Evolutionary conservation across 2,329 filamentous ascomycete species (phyloP), one percentile per base, ranked within the genome.

Genomic region (Alternaria solani): DNA sequence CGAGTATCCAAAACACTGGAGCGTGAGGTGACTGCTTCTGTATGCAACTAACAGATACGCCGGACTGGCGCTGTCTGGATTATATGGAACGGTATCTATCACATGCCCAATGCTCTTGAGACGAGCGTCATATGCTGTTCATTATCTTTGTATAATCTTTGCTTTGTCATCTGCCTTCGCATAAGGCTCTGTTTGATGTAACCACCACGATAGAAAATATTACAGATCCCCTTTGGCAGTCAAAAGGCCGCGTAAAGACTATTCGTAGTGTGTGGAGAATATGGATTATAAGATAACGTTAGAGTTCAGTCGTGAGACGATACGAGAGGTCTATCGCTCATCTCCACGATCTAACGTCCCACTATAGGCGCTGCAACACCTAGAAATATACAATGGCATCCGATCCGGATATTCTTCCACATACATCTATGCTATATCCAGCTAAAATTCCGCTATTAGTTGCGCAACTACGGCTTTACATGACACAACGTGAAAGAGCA

Each of bases 1-100:
- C 20, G 20, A 23, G 20, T 6, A 3, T 6, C 8, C 2, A 1
- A 8, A 8, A 23, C 14, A 5, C 2, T 3, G 0, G 28, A 11
- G 18, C 6, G 14, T 23, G 32, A 20, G 44, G 23, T 34, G 18
- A 23, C 1, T 14, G 28, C 18, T 30, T 23, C 18, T 5, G 7
- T 2, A 39, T 20, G 18, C 28, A 0, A 34, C 44, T 18, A 14
- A 11, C 4, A 16, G 26, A 32, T 6, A 18, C 7, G n/a, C 44
- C 2, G 32, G 28, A 30, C 12, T 28, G 5, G 8, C 23, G 6
- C 44, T 32, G 7, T 32, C 28, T 9, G 18, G 2, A 0, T 2
- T 5, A 2, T 2, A 47, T 1, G 28, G 46, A 1, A 48, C 1
- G 2, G 4, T 34, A 2, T 16, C 1, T 18, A 12, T 34, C 18